Evolutionary conservation across 208 protist genomes (phyloP), one percentile per base, ranked within the genome.

Genomic region (Sergeia podlipaevii): DNA sequence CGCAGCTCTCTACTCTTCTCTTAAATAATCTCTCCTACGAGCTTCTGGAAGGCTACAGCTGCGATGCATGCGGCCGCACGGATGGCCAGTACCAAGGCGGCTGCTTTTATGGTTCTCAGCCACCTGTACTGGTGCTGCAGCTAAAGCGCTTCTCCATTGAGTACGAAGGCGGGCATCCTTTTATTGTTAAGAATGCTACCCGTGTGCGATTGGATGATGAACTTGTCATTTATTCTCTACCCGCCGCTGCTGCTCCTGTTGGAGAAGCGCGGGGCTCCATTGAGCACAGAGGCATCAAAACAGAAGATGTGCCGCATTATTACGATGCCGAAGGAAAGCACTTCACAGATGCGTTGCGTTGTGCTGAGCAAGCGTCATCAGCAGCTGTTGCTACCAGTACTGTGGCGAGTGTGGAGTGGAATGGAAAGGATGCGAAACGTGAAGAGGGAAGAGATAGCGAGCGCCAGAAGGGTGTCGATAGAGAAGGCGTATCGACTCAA

Each of bases 131-230:
- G 27, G 37, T 82, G 4, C 42, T 88, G 21, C 85, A 93, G 49
- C 57, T 93, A 29, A 93, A 93, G 61, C 74, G 85, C 15, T 93
- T 90, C 49, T 47, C 70, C 37, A 63, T 65, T 39, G 45, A 7
- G 6, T 71, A 46, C 36, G 30, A 44, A 26, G 8, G n/a, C 11
- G n/a, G 17, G 5, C 10, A 37, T 34, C 21, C 58, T 3, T n/a
- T 33, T 17, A 60, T 74, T 32, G 32, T 17, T 6, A 74, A 69
- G 42, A 63, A 74, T 28, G 13, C 44, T 18, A n/a, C 56, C 15
- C 30, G 11, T 1, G 60, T 74, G 1, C 60, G 41, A 33, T 46
- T 59, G 20, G 60, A 59, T 42, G 60, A 68, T 20, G 43, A 34
- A 7, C 57, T 58, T 27, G 65, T 73, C 6, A 24, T 66, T 2